Evolutionary conservation across 129 eudicot species (phyloP), one percentile per base, ranked within the genome.

Genomic region (Helichrysum umbraculigerum): DNA sequence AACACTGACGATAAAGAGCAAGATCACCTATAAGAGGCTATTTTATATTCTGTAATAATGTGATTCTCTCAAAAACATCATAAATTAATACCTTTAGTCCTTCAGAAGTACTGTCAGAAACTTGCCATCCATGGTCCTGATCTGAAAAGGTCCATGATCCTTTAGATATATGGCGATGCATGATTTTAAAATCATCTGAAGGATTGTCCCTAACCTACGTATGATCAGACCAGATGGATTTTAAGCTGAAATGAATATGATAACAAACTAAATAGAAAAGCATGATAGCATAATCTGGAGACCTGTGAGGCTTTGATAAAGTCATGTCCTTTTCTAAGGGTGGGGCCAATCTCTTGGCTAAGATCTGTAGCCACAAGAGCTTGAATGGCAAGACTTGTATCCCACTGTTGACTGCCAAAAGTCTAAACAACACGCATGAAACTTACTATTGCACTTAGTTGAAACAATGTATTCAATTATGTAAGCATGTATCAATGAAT

Each of bases 101-200:
- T 81, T 92, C 98, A 35, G 98, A 91, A 67, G 98, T 89, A 75
- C 98, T 83, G 58, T 92, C 98, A 3, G 96, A 87, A 52, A 86
- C 87, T 81, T 92, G 98, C 98, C 98, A 89, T 78, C 98, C 98
- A 44, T 89, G 96, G 68, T 89, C 98, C 84, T 89, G 98, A 75
- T 86, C 92, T 42, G 98, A 90, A 81, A 93, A 88, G 7, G 98
- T 91, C 98, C 97, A 91, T 0, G 96, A 85, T 16, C 98, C 98
- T 64, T 91, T 94, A 0, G 97, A 87, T 67, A 86, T 91, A 81
- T 91, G 98, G 7, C 97, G 89, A 34, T 88, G 71, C 97, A 93
- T 93, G 78, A 85, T 72, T 75, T 74, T 84, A 30, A 87, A 93
- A 68, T 93, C 91, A 47, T 97, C 97, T 1, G 91, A 91, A 51